These are phyloP conservation scores for Sisymbrium irio DNA, from an alignment of 345 rosid species.

Conservation along the genomic window DNA sequence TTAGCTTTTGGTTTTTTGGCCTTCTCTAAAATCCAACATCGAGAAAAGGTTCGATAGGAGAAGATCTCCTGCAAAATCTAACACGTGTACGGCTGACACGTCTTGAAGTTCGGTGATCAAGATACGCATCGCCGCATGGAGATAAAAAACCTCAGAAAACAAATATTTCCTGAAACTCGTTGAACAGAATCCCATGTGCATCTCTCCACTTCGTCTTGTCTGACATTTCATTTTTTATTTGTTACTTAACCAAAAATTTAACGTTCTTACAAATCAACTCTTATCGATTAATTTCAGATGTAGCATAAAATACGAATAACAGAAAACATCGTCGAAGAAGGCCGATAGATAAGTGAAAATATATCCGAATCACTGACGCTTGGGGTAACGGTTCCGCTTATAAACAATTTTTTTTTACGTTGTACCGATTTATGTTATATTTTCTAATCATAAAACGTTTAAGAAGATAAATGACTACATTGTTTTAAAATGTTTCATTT, in stretches of 20 bases:
- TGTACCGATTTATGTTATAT: no score
- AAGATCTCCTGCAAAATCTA: neutral
- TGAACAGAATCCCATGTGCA: slow-evolving; percentile 40
- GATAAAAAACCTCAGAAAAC: slow-evolving; percentile 14
- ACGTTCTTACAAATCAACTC: no score
- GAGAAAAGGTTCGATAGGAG: neutral
- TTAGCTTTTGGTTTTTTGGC: slow-evolving; percentile 15
- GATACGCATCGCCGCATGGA: slow-evolving; percentile 33
- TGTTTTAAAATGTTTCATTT: no score
- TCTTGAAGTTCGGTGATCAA: neutral
- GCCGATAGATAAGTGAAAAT: neutral
- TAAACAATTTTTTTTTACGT: no score
- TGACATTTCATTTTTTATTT: neutral
- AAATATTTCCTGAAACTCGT: slow-evolving; percentile 25
- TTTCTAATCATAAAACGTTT: no score
- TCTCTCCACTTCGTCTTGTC: slow-evolving; percentile 36
- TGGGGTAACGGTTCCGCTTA: neutral
- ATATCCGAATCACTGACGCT: no score
- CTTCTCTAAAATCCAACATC: neutral
- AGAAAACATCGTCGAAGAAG: neutral
- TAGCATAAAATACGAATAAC: neutral
- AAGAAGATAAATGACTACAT: no score
- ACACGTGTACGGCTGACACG: slow-evolving; percentile 31
- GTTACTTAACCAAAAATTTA: neutral
- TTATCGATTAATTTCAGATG: neutral